Evolutionary conservation across 768 basidiomycete species (phyloP), one percentile per base, ranked within the genome.

Genomic region (Lactifluus piperatus): DNA sequence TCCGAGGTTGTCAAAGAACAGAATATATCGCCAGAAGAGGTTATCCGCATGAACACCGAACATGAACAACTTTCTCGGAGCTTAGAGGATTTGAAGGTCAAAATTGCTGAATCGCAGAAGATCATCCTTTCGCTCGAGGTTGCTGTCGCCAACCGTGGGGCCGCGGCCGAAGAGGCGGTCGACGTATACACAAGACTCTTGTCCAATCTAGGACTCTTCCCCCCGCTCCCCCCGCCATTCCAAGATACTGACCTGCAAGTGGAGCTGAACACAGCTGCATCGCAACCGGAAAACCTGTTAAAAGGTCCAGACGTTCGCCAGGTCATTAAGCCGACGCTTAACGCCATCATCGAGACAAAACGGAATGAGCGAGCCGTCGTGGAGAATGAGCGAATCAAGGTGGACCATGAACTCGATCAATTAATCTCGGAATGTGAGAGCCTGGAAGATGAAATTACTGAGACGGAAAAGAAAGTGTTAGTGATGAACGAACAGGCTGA

Each of bases 21-120:
- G 71, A 94, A 97, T 67, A 79, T 99, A 45, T 82, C 89, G 1
- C 88, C 89, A 0, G 91, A 94, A 70, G 94, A 99, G 71, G 92
- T 97, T 43, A 73, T 81, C 54, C 84, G 84, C 37, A 94, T 99
- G 91, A 94, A 87, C 66, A 83, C 83, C 5, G 94, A 97, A 64
- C 87, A 92, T 57, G 90, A 94, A 65, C 82, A 77, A 27, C 77
- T 95, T 36, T 75, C 81, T 4, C 80, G 83, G 51, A 87, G 80
- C 64, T 72, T 93, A 54, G 84, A 87, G 62, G 88, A 90, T 60
- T 80, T 94, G 55, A 86, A 82, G 63, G 76, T 81, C 60, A 92
- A 87, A 68, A 81, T 91, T 8, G 71, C 82, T 0, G 87, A 94
- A 65, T 82, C 86, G 2, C 84, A 86, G 58, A 82, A 85, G 67